Percentiles rank a stretch among this genome's conserved stretches.
These are phyloP conservation scores for Claviceps sp. DNA, from an alignment of 2,329 filamentous ascomycete species.

Conservation along the genomic window DNA sequence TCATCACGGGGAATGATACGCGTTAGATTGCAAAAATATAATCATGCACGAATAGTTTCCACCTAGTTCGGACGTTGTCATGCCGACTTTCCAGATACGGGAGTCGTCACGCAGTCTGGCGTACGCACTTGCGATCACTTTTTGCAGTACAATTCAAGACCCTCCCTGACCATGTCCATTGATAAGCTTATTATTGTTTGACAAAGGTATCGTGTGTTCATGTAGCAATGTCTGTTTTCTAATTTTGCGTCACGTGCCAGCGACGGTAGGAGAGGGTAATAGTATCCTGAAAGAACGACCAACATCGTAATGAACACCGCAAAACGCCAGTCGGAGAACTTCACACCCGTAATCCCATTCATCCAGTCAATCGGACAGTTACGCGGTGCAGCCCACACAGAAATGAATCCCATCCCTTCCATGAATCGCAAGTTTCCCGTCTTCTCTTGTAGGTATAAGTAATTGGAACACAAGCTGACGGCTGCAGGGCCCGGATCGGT, in stretches of 20 bases:
- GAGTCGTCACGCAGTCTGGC: too few relatives aligned
- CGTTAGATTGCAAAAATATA: too few relatives aligned
- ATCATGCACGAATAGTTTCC: too few relatives aligned
- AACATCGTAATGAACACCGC: constrained; percentile 10
- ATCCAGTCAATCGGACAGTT: not conserved
- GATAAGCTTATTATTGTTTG: constrained; percentile 7
- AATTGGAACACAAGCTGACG: not conserved
- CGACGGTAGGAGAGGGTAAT: constrained; percentile 11
- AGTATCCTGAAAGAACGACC: constrained; percentile 15
- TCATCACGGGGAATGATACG: too few relatives aligned
- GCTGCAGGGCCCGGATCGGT: too few relatives aligned
- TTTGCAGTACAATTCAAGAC: not conserved
- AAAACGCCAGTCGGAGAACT: constrained; percentile 7
- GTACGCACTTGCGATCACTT: too few relatives aligned
- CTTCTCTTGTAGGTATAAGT: not conserved
- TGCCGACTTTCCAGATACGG: too few relatives aligned
- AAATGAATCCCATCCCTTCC: not conserved
- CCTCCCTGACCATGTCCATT: not conserved
- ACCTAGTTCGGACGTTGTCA: too few relatives aligned
- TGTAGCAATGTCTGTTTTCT: constrained; percentile 19
- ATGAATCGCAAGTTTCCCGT: not conserved
- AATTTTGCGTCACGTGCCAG: constrained; percentile 17
- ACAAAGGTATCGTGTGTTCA: constrained; percentile 22
- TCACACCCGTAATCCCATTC: not conserved
- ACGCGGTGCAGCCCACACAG: not conserved